phyloP scores from a whole-genome alignment of 2,329 filamentous ascomycete genomes.

The Fusarium sp. region DNA sequence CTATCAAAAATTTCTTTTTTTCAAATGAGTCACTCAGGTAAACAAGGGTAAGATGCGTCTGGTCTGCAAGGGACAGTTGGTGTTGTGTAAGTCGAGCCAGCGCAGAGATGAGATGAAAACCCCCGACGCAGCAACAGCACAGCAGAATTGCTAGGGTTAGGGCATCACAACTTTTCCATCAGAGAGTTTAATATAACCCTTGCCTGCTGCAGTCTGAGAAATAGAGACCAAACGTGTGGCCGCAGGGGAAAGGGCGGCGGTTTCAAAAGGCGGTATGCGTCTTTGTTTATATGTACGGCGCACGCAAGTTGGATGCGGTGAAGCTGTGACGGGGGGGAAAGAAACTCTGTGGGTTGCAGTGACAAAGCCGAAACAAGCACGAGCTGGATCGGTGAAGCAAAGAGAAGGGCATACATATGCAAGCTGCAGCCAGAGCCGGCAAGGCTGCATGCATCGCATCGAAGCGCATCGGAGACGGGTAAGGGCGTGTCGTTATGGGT shows the following conservation, averaged over 20 bases:
- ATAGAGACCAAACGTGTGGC: background rate
- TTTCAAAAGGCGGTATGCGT: constrained; percentile 39
- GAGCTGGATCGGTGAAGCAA: constrained; percentile 31
- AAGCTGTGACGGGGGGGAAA: constrained; percentile 1
- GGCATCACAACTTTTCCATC: constrained; percentile 5
- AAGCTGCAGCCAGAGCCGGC: constrained; percentile 15
- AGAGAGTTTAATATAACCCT: background rate
- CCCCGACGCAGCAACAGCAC: constrained; percentile 24
- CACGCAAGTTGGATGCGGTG: constrained; percentile 22
- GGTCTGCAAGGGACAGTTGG: constrained; percentile 27
- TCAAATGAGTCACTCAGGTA: constrained; percentile 12
- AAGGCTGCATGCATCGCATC: constrained; percentile 26
- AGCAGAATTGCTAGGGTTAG: constrained; percentile 8
- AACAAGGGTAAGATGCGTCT: constrained; percentile 21
- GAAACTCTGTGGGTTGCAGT: background rate
- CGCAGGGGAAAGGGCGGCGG: background rate
- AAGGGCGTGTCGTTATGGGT: constrained; percentile 27
- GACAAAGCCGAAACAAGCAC: constrained; percentile 11
- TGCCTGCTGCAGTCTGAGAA: background rate
- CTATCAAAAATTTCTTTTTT: background rate
- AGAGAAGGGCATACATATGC: constrained; percentile 10
- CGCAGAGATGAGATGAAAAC: constrained; percentile 14
- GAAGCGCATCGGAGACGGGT: background rate
- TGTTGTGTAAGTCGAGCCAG: constrained; percentile 34
- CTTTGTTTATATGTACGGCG: constrained; percentile 13